phyloP scores from a whole-genome alignment of 2,329 filamentous ascomycete genomes.

The Daldinia sp. region DNA sequence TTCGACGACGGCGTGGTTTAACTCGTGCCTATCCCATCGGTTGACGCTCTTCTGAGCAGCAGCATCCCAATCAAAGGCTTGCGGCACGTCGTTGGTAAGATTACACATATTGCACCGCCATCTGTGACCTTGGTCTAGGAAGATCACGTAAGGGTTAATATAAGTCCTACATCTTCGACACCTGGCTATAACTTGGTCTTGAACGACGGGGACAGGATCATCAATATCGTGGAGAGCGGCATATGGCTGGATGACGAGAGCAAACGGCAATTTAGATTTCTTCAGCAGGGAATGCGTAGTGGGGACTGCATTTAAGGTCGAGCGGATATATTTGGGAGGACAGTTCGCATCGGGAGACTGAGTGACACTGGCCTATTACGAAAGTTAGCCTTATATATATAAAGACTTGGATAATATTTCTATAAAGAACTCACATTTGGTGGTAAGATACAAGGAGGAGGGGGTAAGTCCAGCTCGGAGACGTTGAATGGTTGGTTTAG shows the following conservation, averaged over 20 bases:
- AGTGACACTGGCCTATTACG: conserved; percentile 81
- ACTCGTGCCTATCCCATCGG: conserved; percentile 88
- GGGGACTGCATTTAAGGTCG: conserved; percentile 92
- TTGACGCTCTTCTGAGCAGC: conserved; percentile 91
- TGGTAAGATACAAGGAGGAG: conserved; percentile 90
- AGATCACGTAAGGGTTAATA: conserved; percentile 97
- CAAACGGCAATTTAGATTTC: conserved; percentile 96
- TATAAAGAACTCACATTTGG: conserved; percentile 77
- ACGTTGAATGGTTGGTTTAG: conserved; percentile 95
- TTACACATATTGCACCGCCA: conserved; percentile 99
- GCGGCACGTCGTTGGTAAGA: conserved; percentile 97
- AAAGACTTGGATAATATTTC: neutral
- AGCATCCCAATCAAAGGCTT: conserved; percentile 98
- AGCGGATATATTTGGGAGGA: conserved; percentile 92
- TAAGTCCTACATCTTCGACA: conserved; percentile 96
- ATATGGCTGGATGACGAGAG: conserved; percentile 96
- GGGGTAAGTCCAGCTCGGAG: conserved; percentile 89
- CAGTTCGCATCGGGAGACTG: conserved; percentile 93
- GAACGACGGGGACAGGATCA: conserved; percentile 89
- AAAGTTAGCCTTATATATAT: conserved; percentile 53
- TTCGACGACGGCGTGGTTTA: conserved; percentile 97
- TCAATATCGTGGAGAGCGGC: conserved; percentile 92
- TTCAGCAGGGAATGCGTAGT: conserved; percentile 93
- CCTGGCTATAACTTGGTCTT: conserved; percentile 96
- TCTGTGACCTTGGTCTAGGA: conserved; percentile 95